phyloP scores from a whole-genome alignment of 192 early-diverging fungal species.

The Coemansia sp. region DNA sequence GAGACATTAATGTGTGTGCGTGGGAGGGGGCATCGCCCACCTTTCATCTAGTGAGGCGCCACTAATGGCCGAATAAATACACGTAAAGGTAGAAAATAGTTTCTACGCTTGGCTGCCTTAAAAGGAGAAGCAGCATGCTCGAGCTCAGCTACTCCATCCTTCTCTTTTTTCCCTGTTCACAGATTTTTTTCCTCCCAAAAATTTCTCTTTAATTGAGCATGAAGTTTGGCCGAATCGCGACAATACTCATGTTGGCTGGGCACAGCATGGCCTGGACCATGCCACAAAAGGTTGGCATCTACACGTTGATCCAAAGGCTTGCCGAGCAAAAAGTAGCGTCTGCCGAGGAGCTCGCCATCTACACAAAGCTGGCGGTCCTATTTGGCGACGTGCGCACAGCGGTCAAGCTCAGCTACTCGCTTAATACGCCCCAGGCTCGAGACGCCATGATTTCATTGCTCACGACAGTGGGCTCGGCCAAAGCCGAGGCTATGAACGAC shows the following conservation, averaged over 20 bases:
- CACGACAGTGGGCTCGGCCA: constrained; percentile 12
- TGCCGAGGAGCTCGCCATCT: constrained; percentile 29
- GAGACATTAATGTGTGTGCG: not conserved
- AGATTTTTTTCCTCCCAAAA: not conserved
- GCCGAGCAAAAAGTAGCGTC: constrained; percentile 15
- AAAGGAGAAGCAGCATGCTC: not conserved
- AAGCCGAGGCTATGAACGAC: constrained; percentile 29
- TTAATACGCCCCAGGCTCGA: constrained; percentile 28
- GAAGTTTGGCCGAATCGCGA: not conserved
- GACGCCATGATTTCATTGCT: constrained; percentile 32
- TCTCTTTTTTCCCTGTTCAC: not conserved
- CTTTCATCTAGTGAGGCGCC: not conserved
- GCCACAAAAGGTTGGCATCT: constrained; percentile 39
- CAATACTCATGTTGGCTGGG: constrained; percentile 11
- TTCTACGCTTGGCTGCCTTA: not conserved
- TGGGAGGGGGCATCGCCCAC: not conserved
- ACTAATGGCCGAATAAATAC: not conserved
- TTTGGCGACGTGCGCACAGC: constrained; percentile 29
- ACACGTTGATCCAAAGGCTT: constrained; percentile 39
- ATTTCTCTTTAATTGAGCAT: not conserved
- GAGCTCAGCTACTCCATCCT: not conserved
- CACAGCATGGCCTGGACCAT: constrained; percentile 21
- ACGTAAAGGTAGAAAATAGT: not conserved
- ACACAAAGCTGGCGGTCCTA: constrained; percentile 35
- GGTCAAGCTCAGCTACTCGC: constrained; percentile 19